Evolutionary conservation across 768 basidiomycete species (phyloP), one percentile per base, ranked within the genome.

Genomic region (Suillus americanus): DNA sequence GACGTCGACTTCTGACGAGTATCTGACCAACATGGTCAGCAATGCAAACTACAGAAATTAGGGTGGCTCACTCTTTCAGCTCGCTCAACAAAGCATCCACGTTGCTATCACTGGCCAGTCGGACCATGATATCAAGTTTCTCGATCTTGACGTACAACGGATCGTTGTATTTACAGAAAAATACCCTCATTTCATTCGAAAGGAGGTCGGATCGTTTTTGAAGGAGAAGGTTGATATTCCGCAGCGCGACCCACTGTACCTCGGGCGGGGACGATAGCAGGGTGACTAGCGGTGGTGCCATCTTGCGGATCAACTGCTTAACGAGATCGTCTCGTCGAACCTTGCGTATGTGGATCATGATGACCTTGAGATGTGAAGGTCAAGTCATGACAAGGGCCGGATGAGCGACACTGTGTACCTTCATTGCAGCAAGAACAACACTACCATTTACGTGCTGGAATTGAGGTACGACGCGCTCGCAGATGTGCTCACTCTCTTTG

Each of bases 141-240:
- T 98, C 97, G 61, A 98, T 87, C 77, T 99, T 99, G 75, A 99
- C 96, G 72, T 99, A 99, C n/a, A 97, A 80, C 6, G 97, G 97
- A 73, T 99, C 97, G 72, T 99, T 99, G 79, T 99, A 99, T 77
- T 99, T 99, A 88, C 97, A 98, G 83, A 99, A 99, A 77, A 99
- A 99, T 23, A 99, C 97, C 53, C 96, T 86, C 94, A 99, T 96
- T 77, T 99, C 97, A 77, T 92, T 97, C 8, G 90, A 86, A 10
- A 99, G 85, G 65, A 97, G 83, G 67, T 95, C 95, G 2, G 94
- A 79, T 5, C 94, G 89, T 73, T 97, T 97, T 77, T 99, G 97
- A 2, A 99, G 86, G 33, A 99, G 83, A 35, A 99, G 86, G 72
- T 98, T 98, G 80, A 99, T 95, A 73, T 98, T 98, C 35, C 97